Percentiles rank a stretch among this genome's conserved stretches.
Evolutionary conservation across 192 early-diverging fungal genomes (phyloP).

Genomic region (Pilaira anomala): DNA sequence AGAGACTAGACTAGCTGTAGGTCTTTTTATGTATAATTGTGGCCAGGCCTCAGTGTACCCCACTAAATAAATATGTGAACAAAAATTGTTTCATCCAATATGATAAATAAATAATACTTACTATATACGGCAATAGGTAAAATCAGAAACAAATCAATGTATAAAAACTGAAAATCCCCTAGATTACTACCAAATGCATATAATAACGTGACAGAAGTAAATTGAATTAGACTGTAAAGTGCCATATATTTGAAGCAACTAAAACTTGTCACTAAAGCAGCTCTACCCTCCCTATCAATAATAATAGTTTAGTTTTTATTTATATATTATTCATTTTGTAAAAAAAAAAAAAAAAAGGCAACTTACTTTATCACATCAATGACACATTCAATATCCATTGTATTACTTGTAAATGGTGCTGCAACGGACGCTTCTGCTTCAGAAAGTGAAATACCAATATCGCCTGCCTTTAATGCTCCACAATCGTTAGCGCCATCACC

Average conservation of each 20-base stretch:
- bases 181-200: slow-evolving; percentile 86
- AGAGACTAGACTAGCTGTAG: slow-evolving; percentile 87
- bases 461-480: slow-evolving; percentile 93
- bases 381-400: slow-evolving; percentile 90
- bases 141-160: slow-evolving; percentile 91
- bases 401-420: slow-evolving; percentile 93
- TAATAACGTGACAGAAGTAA: slow-evolving; percentile 88
- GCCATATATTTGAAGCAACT: slow-evolving; percentile 99
- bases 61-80: slow-evolving; percentile 50
- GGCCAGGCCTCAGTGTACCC: slow-evolving; percentile 82
- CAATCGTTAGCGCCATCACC: slow-evolving; percentile 99
- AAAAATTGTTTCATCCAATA: too few species aligned
- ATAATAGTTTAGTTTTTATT: too few species aligned
- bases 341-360: not conserved
- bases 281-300: slow-evolving; percentile 77
- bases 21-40: slow-evolving; percentile 70
- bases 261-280: slow-evolving; percentile 95
- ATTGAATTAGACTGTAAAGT: slow-evolving; percentile 95
- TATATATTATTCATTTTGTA: too few species aligned
- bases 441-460: slow-evolving; percentile 93
- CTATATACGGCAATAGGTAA: slow-evolving; percentile 79
- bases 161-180: slow-evolving; percentile 95
- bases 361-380: slow-evolving; percentile 76
- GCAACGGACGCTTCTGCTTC: slow-evolving; percentile 98
- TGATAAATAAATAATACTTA: slow-evolving; percentile 25